Conservation (phyloP, 305 asterid genomes). For the Striga hermonthica region DNA sequence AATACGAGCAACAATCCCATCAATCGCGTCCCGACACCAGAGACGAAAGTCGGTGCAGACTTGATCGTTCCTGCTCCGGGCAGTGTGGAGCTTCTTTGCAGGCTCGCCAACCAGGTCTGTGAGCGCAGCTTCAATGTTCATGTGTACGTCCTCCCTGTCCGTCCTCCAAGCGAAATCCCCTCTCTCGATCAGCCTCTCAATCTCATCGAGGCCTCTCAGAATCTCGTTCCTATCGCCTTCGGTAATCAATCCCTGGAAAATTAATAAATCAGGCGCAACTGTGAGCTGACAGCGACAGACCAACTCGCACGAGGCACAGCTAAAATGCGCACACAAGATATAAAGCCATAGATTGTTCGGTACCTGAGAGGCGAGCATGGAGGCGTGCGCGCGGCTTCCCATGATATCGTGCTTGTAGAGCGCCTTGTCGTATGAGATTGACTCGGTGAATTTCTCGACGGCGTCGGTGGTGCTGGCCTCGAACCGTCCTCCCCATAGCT, state of each 20-base stretch:
- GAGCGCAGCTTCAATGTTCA: constrained; percentile 97
- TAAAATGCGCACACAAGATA: not conserved
- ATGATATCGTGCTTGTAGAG: constrained; percentile 89
- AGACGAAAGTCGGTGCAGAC: constrained; percentile 88
- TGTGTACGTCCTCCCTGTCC: constrained; percentile 96
- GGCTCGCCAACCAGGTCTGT: constrained; percentile 95
- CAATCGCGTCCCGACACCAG: constrained; percentile 90
- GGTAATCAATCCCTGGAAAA: constrained; percentile 68
- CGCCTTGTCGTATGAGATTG: constrained; percentile 80
- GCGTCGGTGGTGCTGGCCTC: constrained; percentile 84
- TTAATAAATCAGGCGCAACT: not conserved
- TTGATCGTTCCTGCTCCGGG: constrained; percentile 92
- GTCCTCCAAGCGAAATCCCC: constrained; percentile 85
- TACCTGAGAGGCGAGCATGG: constrained; percentile 93
- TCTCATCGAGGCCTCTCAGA: constrained; percentile 67
- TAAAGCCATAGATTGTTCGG: not conserved
- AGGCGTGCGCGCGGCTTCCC: constrained; percentile 95
- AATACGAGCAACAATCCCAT: constrained; percentile 48
- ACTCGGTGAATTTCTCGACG: constrained; percentile 91
- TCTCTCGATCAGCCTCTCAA: constrained; percentile 66
- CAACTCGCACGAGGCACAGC: not conserved
- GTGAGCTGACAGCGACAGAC: not conserved
- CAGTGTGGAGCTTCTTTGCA: constrained; percentile 97
- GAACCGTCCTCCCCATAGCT: constrained; percentile 96
- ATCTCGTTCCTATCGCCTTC: constrained; percentile 64